These are phyloP conservation scores for Auricularia auricula-judae DNA, from an alignment of 768 basidiomycete species.

Conservation along the genomic window DNA sequence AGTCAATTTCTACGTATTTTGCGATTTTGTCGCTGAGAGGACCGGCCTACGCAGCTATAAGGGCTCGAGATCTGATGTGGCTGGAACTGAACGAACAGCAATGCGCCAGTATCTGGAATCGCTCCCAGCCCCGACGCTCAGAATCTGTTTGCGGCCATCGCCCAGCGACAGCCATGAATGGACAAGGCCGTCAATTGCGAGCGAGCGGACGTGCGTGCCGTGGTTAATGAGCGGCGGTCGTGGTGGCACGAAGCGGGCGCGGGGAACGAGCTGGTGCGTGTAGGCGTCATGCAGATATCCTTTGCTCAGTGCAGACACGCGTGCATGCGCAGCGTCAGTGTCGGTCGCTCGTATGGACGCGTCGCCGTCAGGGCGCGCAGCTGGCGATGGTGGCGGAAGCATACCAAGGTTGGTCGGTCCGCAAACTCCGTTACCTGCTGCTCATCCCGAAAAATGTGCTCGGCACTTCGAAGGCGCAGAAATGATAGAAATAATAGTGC, in stretches of 20 bases:
- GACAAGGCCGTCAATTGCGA: conserved; percentile 69
- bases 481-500: too few relatives aligned
- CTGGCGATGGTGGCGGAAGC: too few relatives aligned
- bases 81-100: conserved; percentile 26
- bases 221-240: conserved; percentile 89
- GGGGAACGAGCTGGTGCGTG: too few relatives aligned
- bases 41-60: conserved; percentile 40
- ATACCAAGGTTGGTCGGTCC: too few relatives aligned
- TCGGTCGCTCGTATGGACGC: conserved; percentile 9
- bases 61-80: neutral
- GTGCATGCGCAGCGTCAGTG: too few relatives aligned
- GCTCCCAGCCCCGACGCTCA: conserved; percentile 92
- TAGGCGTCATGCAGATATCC: too few relatives aligned
- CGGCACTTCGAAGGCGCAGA: too few relatives aligned
- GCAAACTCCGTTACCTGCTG: too few relatives aligned
- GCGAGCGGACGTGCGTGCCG: conserved; percentile 80
- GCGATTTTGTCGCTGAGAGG: conserved; percentile 35
- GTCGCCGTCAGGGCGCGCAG: conserved; percentile 7
- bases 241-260: conserved; percentile 14
- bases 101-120: conserved; percentile 94
- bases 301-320: too few relatives aligned
- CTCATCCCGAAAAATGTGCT: too few relatives aligned
- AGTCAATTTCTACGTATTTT: conserved; percentile 83
- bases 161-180: conserved; percentile 47
- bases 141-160: conserved; percentile 55